These are phyloP conservation scores for Drechslerella dactyloides DNA, from an alignment of 2,329 filamentous ascomycete species.

Conservation along the genomic window DNA sequence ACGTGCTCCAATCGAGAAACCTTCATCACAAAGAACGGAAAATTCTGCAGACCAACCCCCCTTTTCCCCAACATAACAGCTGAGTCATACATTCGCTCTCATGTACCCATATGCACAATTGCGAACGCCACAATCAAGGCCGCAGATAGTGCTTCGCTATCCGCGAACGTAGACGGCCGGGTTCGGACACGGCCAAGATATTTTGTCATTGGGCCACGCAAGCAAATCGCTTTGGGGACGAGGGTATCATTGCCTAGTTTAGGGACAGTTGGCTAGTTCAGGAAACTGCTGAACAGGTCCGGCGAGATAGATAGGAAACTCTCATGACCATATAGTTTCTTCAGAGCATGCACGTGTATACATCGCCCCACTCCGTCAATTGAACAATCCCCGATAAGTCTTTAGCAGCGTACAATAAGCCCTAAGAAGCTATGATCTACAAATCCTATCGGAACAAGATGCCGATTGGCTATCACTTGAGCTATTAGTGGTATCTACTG, in stretches of 20 bases:
- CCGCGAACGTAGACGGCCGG: constrained; percentile 46
- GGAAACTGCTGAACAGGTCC: constrained; percentile 20
- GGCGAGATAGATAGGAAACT: not conserved
- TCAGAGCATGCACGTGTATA: no score
- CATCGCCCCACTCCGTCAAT: no score
- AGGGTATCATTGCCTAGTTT: constrained; percentile 38
- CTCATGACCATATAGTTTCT: not conserved
- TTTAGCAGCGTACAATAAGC: no score
- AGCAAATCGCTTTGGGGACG: constrained; percentile 14
- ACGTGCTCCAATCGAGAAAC: not conserved
- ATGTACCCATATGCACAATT: constrained; percentile 30
- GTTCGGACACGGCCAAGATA: constrained; percentile 23
- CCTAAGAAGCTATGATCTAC: no score
- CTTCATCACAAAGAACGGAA: not conserved
- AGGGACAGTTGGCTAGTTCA: constrained; percentile 18
- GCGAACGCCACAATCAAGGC: constrained; percentile 30
- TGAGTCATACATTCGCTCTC: constrained; percentile 33
- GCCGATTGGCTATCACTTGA: no score
- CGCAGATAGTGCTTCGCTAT: constrained; percentile 36
- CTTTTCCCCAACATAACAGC: constrained; percentile 19
- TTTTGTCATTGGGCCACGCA: constrained; percentile 33
- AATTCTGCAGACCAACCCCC: constrained; percentile 6
- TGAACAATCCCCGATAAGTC: no score
- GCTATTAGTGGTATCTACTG: no score
- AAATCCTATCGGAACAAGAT: no score